phyloP scores from a whole-genome alignment of 139 green algal species.

The Micractinium sp. region DNA sequence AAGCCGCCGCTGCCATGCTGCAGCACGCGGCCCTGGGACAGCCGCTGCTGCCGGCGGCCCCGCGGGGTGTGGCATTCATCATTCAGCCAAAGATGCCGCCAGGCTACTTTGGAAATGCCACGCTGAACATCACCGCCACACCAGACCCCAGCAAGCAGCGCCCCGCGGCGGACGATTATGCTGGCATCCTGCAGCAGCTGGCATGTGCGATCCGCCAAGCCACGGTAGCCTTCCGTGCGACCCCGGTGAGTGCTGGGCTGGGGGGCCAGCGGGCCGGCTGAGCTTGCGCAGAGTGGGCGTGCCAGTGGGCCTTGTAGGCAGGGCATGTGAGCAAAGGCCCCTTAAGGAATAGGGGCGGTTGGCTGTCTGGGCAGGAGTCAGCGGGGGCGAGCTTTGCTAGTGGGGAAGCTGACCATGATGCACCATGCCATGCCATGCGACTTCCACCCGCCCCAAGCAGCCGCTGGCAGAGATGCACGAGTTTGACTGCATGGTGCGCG shows the following conservation, averaged over 20 bases:
- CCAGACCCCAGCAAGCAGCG: neutral
- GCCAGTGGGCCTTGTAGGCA: too few relatives aligned
- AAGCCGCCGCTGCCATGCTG: conserved; percentile 4
- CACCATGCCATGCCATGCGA: too few relatives aligned
- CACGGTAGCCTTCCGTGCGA: neutral
- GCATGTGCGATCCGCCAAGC: neutral
- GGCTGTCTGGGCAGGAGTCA: too few relatives aligned
- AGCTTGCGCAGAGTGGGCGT: too few relatives aligned
- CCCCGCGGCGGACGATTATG: neutral
- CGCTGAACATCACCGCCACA: neutral
- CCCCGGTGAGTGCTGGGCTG: neutral
- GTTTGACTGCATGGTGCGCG: too few relatives aligned
- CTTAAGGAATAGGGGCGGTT: too few relatives aligned
- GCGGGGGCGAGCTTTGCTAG: too few relatives aligned
- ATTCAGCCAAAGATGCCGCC: neutral
- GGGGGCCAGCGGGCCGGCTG: too few relatives aligned
- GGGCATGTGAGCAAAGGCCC: too few relatives aligned
- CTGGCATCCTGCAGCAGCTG: neutral
- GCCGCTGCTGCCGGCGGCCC: conserved; percentile 2
- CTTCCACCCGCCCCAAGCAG: too few relatives aligned
- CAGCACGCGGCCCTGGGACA: neutral
- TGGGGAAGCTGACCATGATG: too few relatives aligned
- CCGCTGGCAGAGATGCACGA: too few relatives aligned
- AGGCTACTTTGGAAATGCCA: conserved; percentile 1
- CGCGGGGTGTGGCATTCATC: neutral